Evolutionary conservation across 768 basidiomycete species (phyloP).

Genomic region (Lanmaoa pseudosensibilis): DNA sequence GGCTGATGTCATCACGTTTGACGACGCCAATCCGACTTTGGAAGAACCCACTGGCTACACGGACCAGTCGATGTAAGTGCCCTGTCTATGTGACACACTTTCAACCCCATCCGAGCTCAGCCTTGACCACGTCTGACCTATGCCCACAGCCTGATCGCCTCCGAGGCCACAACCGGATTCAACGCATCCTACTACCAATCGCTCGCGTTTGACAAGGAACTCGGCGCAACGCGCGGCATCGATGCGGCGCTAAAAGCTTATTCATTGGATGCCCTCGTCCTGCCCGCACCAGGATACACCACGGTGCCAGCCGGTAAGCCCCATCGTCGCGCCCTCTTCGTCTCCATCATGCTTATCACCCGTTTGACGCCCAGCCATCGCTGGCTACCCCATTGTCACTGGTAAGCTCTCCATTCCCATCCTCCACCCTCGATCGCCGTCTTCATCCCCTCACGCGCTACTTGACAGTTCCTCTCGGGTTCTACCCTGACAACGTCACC

Average conservation of each 20-base stretch:
- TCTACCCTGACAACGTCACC: constrained; percentile 36
- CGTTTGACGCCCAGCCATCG: constrained; percentile 27
- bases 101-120: not conserved
- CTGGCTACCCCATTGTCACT: constrained; percentile 37
- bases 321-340: not conserved
- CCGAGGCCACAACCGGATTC: constrained; percentile 28
- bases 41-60: constrained; percentile 43
- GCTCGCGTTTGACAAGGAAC: constrained; percentile 45
- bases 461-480: constrained; percentile 38
- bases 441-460: not conserved
- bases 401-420: constrained; percentile 20
- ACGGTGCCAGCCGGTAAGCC: constrained; percentile 21
- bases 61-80: constrained; percentile 36
- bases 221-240: constrained; percentile 53
- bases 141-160: constrained; percentile 19
- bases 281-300: constrained; percentile 37
- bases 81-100: too few relatives aligned
- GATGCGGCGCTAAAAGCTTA: constrained; percentile 48
- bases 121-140: not conserved
- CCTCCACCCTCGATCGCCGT: not conserved
- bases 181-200: constrained; percentile 43
- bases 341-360: not conserved
- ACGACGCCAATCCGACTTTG: constrained; percentile 48
- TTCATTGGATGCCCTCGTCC: constrained; percentile 50
- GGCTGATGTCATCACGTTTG: constrained; percentile 57